Percentiles rank a stretch among this genome's conserved stretches.
phyloP scores from a whole-genome alignment of 352 stramenopile species.

The Phytopythium boreale region DNA sequence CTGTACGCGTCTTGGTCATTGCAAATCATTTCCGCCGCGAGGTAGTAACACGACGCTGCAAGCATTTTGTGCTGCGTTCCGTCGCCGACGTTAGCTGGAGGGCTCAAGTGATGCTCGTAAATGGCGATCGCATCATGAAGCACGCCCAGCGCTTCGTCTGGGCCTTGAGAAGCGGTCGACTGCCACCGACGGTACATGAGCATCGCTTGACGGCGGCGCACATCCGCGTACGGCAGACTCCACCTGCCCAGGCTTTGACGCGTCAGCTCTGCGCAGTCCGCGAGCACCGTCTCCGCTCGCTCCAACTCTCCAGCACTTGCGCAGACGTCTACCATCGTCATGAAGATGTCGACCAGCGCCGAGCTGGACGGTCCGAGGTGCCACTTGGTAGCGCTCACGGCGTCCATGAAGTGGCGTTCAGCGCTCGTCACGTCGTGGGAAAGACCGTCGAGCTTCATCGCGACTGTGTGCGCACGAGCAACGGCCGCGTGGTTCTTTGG shows the following conservation, averaged over 20 bases:
- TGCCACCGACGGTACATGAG: slow-evolving; percentile 15
- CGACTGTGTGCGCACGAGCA: slow-evolving; percentile 23
- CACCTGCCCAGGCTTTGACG: slow-evolving; percentile 42
- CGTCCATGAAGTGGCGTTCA: slow-evolving; percentile 22
- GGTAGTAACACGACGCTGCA: slow-evolving; percentile 34
- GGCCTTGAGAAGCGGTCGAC: background rate
- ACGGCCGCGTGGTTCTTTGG: slow-evolving; percentile 22
- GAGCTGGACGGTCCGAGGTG: slow-evolving; percentile 37
- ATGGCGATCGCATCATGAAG: slow-evolving; percentile 53
- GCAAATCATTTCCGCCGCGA: slow-evolving; percentile 8
- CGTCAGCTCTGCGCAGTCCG: slow-evolving; percentile 23
- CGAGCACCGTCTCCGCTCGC: slow-evolving; percentile 21
- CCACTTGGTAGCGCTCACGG: slow-evolving; percentile 33
- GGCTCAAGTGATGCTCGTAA: slow-evolving; percentile 45
- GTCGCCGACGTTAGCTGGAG: slow-evolving; percentile 15
- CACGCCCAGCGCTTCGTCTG: slow-evolving; percentile 35
- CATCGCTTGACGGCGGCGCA: slow-evolving; percentile 37
- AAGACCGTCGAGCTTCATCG: slow-evolving; percentile 31
- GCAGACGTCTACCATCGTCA: slow-evolving; percentile 47
- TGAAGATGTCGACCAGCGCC: slow-evolving; percentile 37
- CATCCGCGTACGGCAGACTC: slow-evolving; percentile 49
- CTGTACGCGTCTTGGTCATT: slow-evolving; percentile 42
- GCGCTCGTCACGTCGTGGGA: slow-evolving; percentile 14
- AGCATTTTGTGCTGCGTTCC: slow-evolving; percentile 17
- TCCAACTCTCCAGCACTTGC: slow-evolving; percentile 14